Base-by-base conservation (phyloP, 768 basidiomycete genomes). In the Suillus cothurnatus region DNA sequence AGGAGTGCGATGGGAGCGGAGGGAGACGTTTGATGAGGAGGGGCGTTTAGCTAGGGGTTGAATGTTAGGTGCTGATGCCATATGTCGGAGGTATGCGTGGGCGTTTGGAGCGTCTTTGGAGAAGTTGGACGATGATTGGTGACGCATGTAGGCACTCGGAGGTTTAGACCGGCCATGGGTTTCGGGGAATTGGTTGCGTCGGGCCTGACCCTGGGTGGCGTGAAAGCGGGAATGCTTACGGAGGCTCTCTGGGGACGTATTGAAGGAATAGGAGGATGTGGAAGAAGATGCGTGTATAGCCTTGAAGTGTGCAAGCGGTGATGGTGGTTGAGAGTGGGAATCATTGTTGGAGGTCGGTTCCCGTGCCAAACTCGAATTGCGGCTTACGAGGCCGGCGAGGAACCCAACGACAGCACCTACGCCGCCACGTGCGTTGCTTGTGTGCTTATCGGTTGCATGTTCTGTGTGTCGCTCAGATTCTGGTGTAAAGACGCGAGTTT, bases 401-500 rank as follows among this genome's bases (percentile, higher is more conserved):
- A 90, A 92, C 28, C 84, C 89, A 12, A 90, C 85, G 52, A 92
- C 86, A 4, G 86, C 83, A 32, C 77, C 79, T 1, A 84, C 74
- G 12, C 85, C 84, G 32, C 70, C 75, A 60, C 81, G 79, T 64
- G 84, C 73, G 61, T 79, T 81, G 28, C 77, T 77, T 32, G 78
- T 78, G 41, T 61, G 67, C 39, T 70, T 75, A 67, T 64, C 71
- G 26, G 17, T 31, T 28, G 17, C 15, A 52, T 52, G 50, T 28
- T 71, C 70, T 31, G 74, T 79, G 21, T 73, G 71, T 45, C 85
- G 83, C 65, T 94, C 92, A 5, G 83, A 80, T 76, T 95, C 93
- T 9, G 95, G 94, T 0, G 95, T 95, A 71, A 93, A 92, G 14
- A 97, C 84, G 50, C 94, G 85, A 4, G 94, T 95, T 73, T 97